Percentiles rank a stretch among this genome's conserved stretches.
Evolutionary conservation across 1,284 basidiomycete genomes (phyloP).

Genomic region (Coniophora puteana): DNA sequence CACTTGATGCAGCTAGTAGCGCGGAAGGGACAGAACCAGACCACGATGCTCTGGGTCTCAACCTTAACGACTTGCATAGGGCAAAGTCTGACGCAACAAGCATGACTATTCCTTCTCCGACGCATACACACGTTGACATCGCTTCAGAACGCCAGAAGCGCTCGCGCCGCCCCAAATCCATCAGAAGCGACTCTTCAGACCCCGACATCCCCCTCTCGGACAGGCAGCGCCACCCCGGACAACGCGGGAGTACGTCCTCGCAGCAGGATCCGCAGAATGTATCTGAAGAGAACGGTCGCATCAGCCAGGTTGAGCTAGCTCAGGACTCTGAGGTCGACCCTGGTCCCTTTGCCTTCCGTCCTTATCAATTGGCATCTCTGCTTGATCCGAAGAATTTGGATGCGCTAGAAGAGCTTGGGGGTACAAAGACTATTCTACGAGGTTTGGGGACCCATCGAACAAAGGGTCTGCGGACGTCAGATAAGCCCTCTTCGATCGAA

Average conservation of each 20-base stretch:
- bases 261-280: neutral
- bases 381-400: slow-evolving; percentile 86
- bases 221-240: neutral
- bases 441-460: slow-evolving; percentile 73
- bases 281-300: slow-evolving; percentile 16
- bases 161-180: slow-evolving; percentile 14
- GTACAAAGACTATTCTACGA: slow-evolving; percentile 61
- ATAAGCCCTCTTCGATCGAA: too few relatives aligned
- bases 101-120: slow-evolving; percentile 32
- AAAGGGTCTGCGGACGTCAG: slow-evolving; percentile 42
- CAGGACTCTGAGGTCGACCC: slow-evolving; percentile 67
- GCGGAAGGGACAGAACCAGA: slow-evolving; percentile 33
- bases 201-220: neutral
- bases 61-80: slow-evolving; percentile 26
- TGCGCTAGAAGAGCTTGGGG: slow-evolving; percentile 71
- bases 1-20: slow-evolving; percentile 28
- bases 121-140: slow-evolving; percentile 33
- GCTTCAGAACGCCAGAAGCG: slow-evolving; percentile 25
- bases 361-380: slow-evolving; percentile 77
- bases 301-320: slow-evolving; percentile 32
- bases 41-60: slow-evolving; percentile 11
- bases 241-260: neutral
- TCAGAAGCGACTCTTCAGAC: neutral
- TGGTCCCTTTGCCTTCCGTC: slow-evolving; percentile 68
- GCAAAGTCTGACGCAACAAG: slow-evolving; percentile 36